Conservation (phyloP, 768 basidiomycete species). For the Asterophora lycoperdoides region DNA sequence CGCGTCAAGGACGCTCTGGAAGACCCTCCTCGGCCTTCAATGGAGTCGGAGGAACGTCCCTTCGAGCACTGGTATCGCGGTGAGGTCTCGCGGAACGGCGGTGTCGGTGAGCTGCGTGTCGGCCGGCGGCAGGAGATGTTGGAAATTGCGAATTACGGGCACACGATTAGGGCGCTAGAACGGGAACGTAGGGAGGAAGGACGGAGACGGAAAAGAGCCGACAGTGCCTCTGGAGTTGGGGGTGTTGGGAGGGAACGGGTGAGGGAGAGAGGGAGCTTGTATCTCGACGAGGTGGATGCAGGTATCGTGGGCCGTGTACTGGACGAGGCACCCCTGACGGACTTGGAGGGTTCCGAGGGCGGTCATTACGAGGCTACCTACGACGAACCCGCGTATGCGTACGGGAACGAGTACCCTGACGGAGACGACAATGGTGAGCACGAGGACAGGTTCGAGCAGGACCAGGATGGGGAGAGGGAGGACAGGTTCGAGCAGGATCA, state of each 20-base stretch:
- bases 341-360: conserved; percentile 55
- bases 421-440: conserved; percentile 9
- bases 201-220: conserved; percentile 53
- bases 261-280: conserved; percentile 59
- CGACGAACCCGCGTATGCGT: conserved; percentile 6
- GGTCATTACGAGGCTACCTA: conserved; percentile 23
- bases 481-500: conserved; percentile 13
- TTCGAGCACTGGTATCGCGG: conserved; percentile 92
- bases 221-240: conserved; percentile 55
- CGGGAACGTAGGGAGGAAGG: conserved; percentile 19
- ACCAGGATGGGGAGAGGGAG: conserved; percentile 9
- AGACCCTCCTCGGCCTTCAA: conserved; percentile 51
- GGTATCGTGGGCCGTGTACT: conserved; percentile 51
- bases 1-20: conserved; percentile 23
- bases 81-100: conserved; percentile 80
- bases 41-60: conserved; percentile 76
- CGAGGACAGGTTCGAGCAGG: conserved; percentile 9
- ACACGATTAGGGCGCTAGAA: conserved; percentile 39
- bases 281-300: conserved; percentile 58
- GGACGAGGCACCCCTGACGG: conserved; percentile 74
- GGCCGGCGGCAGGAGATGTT: conserved; percentile 79
- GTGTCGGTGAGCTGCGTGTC: conserved; percentile 80
- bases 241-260: conserved; percentile 37
- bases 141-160: conserved; percentile 83
- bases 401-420: too few relatives aligned